Conservation (phyloP, 2,329 filamentous ascomycete species). For the Trichoderma lentiforme region DNA sequence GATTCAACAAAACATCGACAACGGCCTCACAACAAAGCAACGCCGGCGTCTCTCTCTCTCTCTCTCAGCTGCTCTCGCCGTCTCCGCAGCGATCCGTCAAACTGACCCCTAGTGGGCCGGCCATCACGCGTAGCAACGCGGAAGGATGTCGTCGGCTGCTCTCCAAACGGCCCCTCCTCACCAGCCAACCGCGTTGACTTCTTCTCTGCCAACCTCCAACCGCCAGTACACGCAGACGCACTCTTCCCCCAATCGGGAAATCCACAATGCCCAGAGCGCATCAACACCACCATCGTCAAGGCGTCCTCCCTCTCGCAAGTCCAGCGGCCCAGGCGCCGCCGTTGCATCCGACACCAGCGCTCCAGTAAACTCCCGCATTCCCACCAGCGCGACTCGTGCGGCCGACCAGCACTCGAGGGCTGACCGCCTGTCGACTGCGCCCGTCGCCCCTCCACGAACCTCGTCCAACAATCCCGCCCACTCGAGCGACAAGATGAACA, state of each 20-base stretch:
- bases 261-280: slow-evolving; percentile 52
- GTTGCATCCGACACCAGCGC: slow-evolving; percentile 37
- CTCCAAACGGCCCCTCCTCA: slow-evolving; percentile 58
- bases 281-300: slow-evolving; percentile 52
- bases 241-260: slow-evolving; percentile 52
- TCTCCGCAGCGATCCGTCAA: background rate
- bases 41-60: background rate
- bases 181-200: slow-evolving; percentile 49
- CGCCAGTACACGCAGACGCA: slow-evolving; percentile 52
- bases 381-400: slow-evolving; percentile 41
- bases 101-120: slow-evolving; percentile 8
- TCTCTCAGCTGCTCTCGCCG: background rate
- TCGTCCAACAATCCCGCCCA: slow-evolving; percentile 62
- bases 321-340: slow-evolving; percentile 47
- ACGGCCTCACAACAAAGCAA: background rate
- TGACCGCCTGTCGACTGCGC: slow-evolving; percentile 59
- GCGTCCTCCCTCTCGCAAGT: slow-evolving; percentile 50
- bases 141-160: slow-evolving; percentile 52
- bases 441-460: slow-evolving; percentile 74
- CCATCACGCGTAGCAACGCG: slow-evolving; percentile 22
- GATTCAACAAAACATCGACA: background rate
- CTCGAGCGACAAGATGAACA: slow-evolving; percentile 44
- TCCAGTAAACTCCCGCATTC: slow-evolving; percentile 48
- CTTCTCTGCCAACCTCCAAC: slow-evolving; percentile 47
- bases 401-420: slow-evolving; percentile 44